Percentiles rank a stretch among this genome's conserved stretches.
These are phyloP conservation scores for Oidiodendron maius DNA, from an alignment of 495 filamentous ascomycete species.

Conservation along the genomic window DNA sequence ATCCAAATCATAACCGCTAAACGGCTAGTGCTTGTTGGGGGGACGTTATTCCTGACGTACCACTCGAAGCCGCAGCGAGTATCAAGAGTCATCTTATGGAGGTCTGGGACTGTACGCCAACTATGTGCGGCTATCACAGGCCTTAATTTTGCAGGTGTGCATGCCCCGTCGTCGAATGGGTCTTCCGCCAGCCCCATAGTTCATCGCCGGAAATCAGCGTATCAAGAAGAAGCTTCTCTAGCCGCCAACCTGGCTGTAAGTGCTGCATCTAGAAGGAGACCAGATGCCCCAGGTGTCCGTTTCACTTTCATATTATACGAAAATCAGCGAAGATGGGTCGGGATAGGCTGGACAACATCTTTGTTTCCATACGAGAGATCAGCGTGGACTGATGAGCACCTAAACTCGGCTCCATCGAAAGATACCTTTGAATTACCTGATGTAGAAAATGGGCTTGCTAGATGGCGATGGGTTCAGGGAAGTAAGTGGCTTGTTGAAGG, in stretches of 20 bases:
- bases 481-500: conserved; percentile 88
- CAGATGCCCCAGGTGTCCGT: conserved; percentile 66
- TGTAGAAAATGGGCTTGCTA: conserved; percentile 70
- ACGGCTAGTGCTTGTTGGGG: conserved; percentile 69
- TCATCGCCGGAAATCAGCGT: conserved; percentile 30
- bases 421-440: conserved; percentile 84
- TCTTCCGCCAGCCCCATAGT: conserved; percentile 18
- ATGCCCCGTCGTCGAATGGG: conserved; percentile 2
- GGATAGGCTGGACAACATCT: conserved; percentile 88
- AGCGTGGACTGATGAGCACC: conserved; percentile 93
- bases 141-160: conserved; percentile 52
- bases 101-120: conserved; percentile 66
- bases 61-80: conserved; percentile 85
- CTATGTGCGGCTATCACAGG: conserved; percentile 68
- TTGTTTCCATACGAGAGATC: conserved; percentile 83
- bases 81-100: conserved; percentile 83
- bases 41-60: conserved; percentile 82
- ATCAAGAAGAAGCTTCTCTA: conserved; percentile 35
- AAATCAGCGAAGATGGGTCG: conserved; percentile 94
- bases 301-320: conserved; percentile 97
- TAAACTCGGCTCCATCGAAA: conserved; percentile 70
- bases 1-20: conserved; percentile 81
- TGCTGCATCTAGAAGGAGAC: conserved; percentile 34
- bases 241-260: conserved; percentile 44
- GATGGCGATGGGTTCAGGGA: conserved; percentile 84